Conservation (phyloP, 2,329 filamentous ascomycete genomes). For the Calonectria fujianensis region DNA sequence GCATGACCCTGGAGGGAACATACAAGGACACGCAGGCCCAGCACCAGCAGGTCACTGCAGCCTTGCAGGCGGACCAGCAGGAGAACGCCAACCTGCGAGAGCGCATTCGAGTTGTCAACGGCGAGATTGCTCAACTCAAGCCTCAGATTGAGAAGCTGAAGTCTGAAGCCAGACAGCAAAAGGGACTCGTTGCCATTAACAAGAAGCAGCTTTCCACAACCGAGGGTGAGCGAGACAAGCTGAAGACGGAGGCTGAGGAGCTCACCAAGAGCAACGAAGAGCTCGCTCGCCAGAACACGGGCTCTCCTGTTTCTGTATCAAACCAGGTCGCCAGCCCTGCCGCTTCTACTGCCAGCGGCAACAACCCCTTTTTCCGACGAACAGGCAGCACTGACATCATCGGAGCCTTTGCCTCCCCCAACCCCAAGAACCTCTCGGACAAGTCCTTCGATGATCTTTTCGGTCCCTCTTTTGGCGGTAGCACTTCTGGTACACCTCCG, state of each 20-base stretch:
- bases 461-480: conserved; percentile 77
- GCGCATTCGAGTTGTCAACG: conserved; percentile 87
- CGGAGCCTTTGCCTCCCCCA: conserved; percentile 71
- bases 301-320: conserved; percentile 68
- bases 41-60: conserved; percentile 83
- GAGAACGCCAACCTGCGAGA: conserved; percentile 93
- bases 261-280: conserved; percentile 79
- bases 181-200: conserved; percentile 97
- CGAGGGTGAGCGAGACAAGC: conserved; percentile 90
- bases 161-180: conserved; percentile 94
- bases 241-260: conserved; percentile 86
- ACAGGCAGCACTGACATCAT: conserved; percentile 77
- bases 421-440: conserved; percentile 72
- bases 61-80: conserved; percentile 89
- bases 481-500: conserved; percentile 65
- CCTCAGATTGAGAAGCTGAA: conserved; percentile 95
- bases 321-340: conserved; percentile 81
- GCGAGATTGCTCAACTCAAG: conserved; percentile 88
- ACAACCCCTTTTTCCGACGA: conserved; percentile 95
- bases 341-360: conserved; percentile 81
- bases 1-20: conserved; percentile 86
- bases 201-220: conserved; percentile 96
- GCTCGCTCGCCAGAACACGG: conserved; percentile 70
- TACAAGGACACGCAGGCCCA: conserved; percentile 89
- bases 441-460: conserved; percentile 92